phyloP scores from a whole-genome alignment of 1,139 yeast species.

The Geotrichum candidum region DNA sequence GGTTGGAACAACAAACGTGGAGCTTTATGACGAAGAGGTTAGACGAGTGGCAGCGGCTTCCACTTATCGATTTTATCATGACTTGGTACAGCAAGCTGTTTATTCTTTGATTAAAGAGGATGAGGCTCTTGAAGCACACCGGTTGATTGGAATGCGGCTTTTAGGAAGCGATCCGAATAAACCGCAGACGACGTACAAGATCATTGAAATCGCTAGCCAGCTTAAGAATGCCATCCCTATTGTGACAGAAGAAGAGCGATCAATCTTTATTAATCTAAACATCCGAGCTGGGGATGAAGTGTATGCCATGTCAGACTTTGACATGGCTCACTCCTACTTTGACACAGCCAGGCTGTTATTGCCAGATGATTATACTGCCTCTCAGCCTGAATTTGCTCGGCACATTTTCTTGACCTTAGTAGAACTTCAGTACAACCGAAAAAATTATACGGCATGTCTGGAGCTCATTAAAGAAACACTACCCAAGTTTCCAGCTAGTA shows the following conservation, averaged over 20 bases:
- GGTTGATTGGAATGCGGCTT: constrained; percentile 42
- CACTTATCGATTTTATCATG: constrained; percentile 37
- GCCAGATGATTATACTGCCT: constrained; percentile 20
- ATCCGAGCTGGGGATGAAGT: constrained; percentile 30
- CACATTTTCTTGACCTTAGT: constrained; percentile 27
- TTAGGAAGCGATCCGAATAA: constrained; percentile 29
- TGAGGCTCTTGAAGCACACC: constrained; percentile 38
- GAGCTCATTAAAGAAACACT: constrained; percentile 22
- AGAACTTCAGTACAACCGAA: constrained; percentile 28
- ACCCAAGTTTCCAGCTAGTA: constrained; percentile 21
- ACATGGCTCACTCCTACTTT: constrained; percentile 29
- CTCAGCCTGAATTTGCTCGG: constrained; percentile 20
- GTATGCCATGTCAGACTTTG: constrained; percentile 30
- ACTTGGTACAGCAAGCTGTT: constrained; percentile 36
- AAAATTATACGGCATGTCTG: constrained; percentile 26
- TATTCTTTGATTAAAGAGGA: constrained; percentile 30
- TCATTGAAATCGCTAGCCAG: constrained; percentile 31
- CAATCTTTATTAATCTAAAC: constrained; percentile 25
- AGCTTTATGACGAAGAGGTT: constrained; percentile 37
- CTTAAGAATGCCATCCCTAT: constrained; percentile 28
- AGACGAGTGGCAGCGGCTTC: constrained; percentile 40
- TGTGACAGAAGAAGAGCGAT: constrained; percentile 26
- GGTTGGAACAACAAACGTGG: constrained; percentile 37
- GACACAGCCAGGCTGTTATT: constrained; percentile 26
- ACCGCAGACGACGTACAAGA: constrained; percentile 24